These are phyloP conservation scores for Rhodotorula kratochvilovae DNA, from an alignment of 768 basidiomycete species.

Conservation along the genomic window DNA sequence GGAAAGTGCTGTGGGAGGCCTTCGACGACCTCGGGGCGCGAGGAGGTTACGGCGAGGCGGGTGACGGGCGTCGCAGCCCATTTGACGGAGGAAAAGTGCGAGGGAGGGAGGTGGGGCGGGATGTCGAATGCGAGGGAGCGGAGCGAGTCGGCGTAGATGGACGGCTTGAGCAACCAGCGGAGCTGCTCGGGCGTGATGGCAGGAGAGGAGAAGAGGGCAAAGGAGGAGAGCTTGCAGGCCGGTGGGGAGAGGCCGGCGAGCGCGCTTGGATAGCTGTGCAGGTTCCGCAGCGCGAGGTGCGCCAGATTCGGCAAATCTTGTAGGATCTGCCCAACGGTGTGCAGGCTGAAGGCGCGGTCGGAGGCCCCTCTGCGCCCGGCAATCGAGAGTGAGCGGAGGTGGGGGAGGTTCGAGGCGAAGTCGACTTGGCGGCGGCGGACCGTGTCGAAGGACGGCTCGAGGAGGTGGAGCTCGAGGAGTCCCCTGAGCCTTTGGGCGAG, in stretches of 20 bases:
- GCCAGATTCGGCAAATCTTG: background rate
- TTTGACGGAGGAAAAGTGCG: slow-evolving; percentile 1
- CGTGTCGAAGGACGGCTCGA: background rate
- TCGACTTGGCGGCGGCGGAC: slow-evolving; percentile 21
- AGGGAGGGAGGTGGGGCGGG: background rate
- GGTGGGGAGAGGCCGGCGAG: slow-evolving; percentile 21
- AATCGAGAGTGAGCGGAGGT: slow-evolving; percentile 11
- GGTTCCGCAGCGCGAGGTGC: slow-evolving; percentile 12
- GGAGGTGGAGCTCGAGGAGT: background rate
- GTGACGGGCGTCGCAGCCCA: slow-evolving; percentile 18
- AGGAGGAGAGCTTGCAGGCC: background rate
- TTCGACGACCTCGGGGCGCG: background rate
- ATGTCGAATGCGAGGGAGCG: slow-evolving; percentile 19
- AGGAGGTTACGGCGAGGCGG: background rate
- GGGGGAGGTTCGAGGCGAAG: background rate
- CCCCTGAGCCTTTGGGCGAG: background rate
- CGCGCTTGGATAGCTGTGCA: background rate
- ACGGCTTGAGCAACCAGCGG: slow-evolving; percentile 15
- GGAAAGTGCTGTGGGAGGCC: slow-evolving; percentile 14
- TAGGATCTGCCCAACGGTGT: slow-evolving; percentile 29
- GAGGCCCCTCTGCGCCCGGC: background rate
- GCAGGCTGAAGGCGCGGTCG: slow-evolving; percentile 28
- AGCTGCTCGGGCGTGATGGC: slow-evolving; percentile 8
- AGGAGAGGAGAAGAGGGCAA: slow-evolving; percentile 6
- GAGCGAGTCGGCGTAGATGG: slow-evolving; percentile 24